Base-by-base conservation (phyloP, 306 rosid genomes). In the Pueraria montana region DNA sequence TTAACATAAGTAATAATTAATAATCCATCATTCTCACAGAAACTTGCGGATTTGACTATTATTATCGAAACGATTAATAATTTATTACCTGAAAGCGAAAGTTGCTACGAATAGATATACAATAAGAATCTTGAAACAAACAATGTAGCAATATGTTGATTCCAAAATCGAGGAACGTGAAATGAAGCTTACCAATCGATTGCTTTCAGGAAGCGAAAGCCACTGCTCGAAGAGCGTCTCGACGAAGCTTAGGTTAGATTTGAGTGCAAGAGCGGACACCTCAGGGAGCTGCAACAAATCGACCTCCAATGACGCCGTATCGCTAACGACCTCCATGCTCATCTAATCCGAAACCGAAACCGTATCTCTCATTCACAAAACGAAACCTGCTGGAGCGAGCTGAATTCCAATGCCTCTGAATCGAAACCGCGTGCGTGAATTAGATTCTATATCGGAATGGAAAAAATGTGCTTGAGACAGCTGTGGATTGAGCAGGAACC, bases 211-310 rank as follows among this genome's bases (percentile, higher is more conserved):
- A 46, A 94, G 97, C 80, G 98, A 89, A n/a, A 96, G 95, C 99
- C 99, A 96, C 83, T 92, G 94, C 80, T 94, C 97, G 78, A 91
- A 96, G 59, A 96, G 95, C 84, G 88, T 88, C 85, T 94, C 91
- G 11, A 87, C 97, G 62, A 92, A 89, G 80, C 50, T 86, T 46
- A 85, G 82, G 85, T 94, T 94, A 24, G 98, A 86, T 88, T 96
- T 96, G 82, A 96, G 88, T 11, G 94, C 89, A 73, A 92, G 42
- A 78, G 97, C 86, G 24, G 99, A 91, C 20, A 96, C 90, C 88
- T 96, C 99, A 4, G 84, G 85, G 17, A 96, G 94, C 92, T 96
- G 97, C 96, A 96, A 76, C 78, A 92, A 77, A 59, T 96, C 99
- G 71, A 97, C 94, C 78, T 96, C 97, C 82, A 94, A 87, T 61